phyloP scores from a whole-genome alignment of 1,139 yeast genomes.

The Candida sp. region DNA sequence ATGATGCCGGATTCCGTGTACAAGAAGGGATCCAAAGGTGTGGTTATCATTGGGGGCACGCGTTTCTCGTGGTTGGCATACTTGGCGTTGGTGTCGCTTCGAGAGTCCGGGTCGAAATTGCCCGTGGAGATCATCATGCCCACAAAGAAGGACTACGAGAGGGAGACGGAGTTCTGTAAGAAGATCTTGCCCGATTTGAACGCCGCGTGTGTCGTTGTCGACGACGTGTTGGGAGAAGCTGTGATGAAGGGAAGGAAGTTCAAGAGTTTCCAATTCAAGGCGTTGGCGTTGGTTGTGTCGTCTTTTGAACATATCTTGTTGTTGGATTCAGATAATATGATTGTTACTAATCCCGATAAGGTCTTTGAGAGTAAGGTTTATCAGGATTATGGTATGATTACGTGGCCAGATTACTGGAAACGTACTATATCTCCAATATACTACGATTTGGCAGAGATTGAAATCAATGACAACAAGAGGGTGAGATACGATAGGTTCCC shows the following conservation, averaged over 20 bases:
- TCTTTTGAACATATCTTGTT: constrained; percentile 46
- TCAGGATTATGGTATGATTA: constrained; percentile 58
- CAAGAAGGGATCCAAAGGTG: constrained; percentile 30
- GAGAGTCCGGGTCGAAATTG: constrained; percentile 38
- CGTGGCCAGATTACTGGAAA: constrained; percentile 89
- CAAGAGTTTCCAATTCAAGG: constrained; percentile 42
- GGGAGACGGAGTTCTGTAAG: constrained; percentile 31
- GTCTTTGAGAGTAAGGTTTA: constrained; percentile 61
- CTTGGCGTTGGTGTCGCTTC: constrained; percentile 33
- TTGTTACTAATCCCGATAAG: constrained; percentile 38
- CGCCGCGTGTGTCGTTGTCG: constrained; percentile 36
- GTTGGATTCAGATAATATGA: constrained; percentile 47
- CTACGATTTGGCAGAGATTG: constrained; percentile 65
- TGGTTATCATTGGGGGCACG: constrained; percentile 44
- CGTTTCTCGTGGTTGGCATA: constrained; percentile 44
- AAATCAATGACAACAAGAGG: constrained; percentile 27
- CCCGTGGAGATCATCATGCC: constrained; percentile 47
- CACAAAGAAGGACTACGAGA: constrained; percentile 30
- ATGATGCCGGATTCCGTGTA: constrained; percentile 28
- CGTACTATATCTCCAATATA: constrained; percentile 72
- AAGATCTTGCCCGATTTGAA: constrained; percentile 25
- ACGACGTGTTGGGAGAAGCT: constrained; percentile 37
- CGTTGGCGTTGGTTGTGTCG: constrained; percentile 42
- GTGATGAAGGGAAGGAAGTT: constrained; percentile 39
- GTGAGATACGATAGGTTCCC: constrained; percentile 28